These are phyloP conservation scores for Globisporangium radiosum DNA, from an alignment of 352 stramenopile species.

Conservation along the genomic window DNA sequence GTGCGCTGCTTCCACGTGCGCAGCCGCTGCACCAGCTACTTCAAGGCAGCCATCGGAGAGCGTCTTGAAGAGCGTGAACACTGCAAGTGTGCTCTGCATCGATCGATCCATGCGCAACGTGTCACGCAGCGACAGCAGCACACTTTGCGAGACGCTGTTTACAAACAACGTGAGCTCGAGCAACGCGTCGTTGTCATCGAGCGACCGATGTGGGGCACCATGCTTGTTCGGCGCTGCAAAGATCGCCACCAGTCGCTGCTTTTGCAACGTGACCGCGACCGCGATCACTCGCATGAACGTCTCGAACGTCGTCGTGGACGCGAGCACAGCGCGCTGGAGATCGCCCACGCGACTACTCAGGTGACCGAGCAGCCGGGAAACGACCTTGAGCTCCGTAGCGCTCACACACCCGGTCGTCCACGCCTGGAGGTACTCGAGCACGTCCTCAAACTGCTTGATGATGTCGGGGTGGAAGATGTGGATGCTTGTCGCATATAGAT, in stretches of 20 bases:
- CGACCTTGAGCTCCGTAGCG: constrained; percentile 38
- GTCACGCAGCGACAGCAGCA: constrained; percentile 18
- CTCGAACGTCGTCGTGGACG: constrained; percentile 13
- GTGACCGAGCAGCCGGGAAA: constrained; percentile 30
- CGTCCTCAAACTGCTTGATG: constrained; percentile 31
- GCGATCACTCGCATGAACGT: constrained; percentile 29
- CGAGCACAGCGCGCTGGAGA: constrained; percentile 25
- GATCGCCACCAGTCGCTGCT: constrained; percentile 15
- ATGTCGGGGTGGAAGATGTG: constrained; percentile 43
- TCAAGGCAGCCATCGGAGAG: constrained; percentile 10
- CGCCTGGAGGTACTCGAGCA: constrained; percentile 32
- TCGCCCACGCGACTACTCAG: constrained; percentile 21
- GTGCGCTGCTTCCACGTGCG: background rate
- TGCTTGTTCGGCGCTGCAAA: constrained; percentile 1
- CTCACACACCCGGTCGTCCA: constrained; percentile 26
- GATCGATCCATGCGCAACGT: background rate
- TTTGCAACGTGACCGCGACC: constrained; percentile 27
- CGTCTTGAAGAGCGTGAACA: constrained; percentile 10
- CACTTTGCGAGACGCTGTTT: constrained; percentile 37
- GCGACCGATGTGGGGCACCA: background rate
- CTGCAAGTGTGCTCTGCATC: background rate
- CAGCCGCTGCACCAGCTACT: constrained; percentile 1
- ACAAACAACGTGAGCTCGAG: constrained; percentile 30
- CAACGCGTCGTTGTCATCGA: background rate
- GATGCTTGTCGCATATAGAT: constrained; percentile 49